Percentiles rank a stretch among this genome's conserved stretches.
phyloP scores from a whole-genome alignment of 345 rosid genomes.

The Sonneratia alba region DNA sequence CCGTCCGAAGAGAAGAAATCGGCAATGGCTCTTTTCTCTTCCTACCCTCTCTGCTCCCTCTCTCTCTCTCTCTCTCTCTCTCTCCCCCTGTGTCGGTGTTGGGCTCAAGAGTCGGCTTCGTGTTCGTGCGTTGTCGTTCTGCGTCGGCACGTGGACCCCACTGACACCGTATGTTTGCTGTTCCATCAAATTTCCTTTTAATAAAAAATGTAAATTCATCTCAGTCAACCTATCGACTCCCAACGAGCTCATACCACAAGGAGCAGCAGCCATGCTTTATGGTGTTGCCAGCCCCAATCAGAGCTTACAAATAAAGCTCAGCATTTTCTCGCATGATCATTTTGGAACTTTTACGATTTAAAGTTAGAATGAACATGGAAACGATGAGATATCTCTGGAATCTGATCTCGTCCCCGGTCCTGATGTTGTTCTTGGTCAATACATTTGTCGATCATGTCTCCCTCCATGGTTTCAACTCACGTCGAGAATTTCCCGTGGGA shows the following conservation, averaged over 20 bases:
- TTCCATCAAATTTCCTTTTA: too few species aligned
- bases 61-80: too few species aligned
- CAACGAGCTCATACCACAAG: not conserved
- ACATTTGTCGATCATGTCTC: constrained; percentile 6
- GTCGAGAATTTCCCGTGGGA: constrained; percentile 52
- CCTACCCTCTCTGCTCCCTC: too few species aligned
- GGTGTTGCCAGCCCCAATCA: not conserved
- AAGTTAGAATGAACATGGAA: not conserved
- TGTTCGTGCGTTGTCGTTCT: too few species aligned
- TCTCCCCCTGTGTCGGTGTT: too few species aligned
- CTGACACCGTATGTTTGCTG: too few species aligned
- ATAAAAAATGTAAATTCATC: too few species aligned
- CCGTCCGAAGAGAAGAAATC: too few species aligned
- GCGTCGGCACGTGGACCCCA: too few species aligned
- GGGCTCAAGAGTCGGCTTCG: too few species aligned
- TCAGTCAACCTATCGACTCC: not conserved
- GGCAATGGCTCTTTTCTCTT: too few species aligned
- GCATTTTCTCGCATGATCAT: not conserved
- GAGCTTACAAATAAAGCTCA: not conserved
- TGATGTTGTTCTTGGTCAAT: constrained; percentile 13
- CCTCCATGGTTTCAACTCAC: constrained; percentile 39
- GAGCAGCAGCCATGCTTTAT: constrained; percentile 4
- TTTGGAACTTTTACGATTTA: not conserved
- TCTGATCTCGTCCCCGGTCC: constrained; percentile 3
- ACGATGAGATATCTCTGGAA: constrained; percentile 10